phyloP scores from a whole-genome alignment of 2,329 filamentous ascomycete species.

The Pyricularia pennisetigena region DNA sequence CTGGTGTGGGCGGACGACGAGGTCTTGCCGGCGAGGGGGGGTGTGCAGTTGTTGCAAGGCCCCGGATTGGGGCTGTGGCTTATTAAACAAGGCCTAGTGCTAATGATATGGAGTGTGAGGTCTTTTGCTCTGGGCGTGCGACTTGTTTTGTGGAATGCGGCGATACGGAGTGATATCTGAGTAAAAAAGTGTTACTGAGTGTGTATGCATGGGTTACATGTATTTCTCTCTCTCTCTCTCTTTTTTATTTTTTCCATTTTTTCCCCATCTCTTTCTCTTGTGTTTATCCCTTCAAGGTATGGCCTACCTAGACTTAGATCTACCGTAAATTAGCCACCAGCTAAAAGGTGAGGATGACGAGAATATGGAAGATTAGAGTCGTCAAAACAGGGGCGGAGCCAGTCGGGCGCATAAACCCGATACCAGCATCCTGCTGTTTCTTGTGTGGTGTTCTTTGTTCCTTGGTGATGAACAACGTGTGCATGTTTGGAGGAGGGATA shows the following conservation, averaged over 20 bases:
- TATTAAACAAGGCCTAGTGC: neutral
- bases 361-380: neutral
- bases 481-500: neutral
- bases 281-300: neutral
- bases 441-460: neutral
- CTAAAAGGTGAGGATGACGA: neutral
- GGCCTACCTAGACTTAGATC: neutral
- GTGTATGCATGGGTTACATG: neutral
- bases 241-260: neutral
- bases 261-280: no score
- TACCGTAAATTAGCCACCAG: neutral
- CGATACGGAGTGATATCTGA: neutral
- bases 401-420: neutral
- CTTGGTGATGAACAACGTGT: neutral
- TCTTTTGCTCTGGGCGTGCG: neutral
- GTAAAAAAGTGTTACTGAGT: neutral
- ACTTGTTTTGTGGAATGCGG: neutral
- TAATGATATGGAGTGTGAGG: neutral
- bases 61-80: neutral
- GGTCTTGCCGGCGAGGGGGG: constrained; percentile 3
- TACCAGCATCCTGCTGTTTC: neutral
- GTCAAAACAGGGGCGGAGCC: neutral
- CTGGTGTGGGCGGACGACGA: neutral
- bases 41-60: neutral
- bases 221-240: neutral